A percentile compares a stretch with the other conserved stretches of the same genome.
phyloP scores from a whole-genome alignment of 2,329 filamentous ascomycete species.

The Penicillium sp. region DNA sequence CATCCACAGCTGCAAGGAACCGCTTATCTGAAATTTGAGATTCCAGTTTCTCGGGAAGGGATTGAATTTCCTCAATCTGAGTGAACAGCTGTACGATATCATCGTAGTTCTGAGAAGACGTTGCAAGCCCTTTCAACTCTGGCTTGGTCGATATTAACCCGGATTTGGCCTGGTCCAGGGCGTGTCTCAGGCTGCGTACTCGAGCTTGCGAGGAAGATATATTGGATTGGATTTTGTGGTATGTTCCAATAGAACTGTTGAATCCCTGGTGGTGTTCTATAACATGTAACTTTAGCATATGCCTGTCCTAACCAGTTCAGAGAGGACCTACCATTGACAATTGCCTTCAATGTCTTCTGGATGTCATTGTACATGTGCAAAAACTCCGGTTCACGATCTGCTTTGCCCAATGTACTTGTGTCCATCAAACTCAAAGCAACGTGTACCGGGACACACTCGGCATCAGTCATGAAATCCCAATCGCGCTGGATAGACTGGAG shows the following conservation, averaged over 20 bases:
- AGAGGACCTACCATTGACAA: slow-evolving; percentile 69
- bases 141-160: slow-evolving; percentile 83
- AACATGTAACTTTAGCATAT: slow-evolving; percentile 12
- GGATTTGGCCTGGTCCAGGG: slow-evolving; percentile 74
- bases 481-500: slow-evolving; percentile 80
- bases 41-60: slow-evolving; percentile 87
- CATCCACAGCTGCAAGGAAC: slow-evolving; percentile 87
- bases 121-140: slow-evolving; percentile 84
- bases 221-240: slow-evolving; percentile 95
- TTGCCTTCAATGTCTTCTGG: slow-evolving; percentile 87
- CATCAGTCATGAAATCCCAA: slow-evolving; percentile 88
- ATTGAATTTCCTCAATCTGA: slow-evolving; percentile 81
- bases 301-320: not conserved
- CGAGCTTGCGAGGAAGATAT: slow-evolving; percentile 85
- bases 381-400: slow-evolving; percentile 83
- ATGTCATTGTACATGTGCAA: slow-evolving; percentile 78
- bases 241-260: slow-evolving; percentile 97
- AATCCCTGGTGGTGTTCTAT: slow-evolving; percentile 95
- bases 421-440: slow-evolving; percentile 94
- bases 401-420: slow-evolving; percentile 85
- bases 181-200: slow-evolving; percentile 77
- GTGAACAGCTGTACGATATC: slow-evolving; percentile 79
- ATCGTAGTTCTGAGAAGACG: slow-evolving; percentile 85
- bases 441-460: slow-evolving; percentile 88
- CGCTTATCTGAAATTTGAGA: slow-evolving; percentile 94